A percentile compares a stretch with the other conserved stretches of the same genome.
phyloP scores from a whole-genome alignment of 2,329 filamentous ascomycete species.

The Lasiodiplodia sp. region DNA sequence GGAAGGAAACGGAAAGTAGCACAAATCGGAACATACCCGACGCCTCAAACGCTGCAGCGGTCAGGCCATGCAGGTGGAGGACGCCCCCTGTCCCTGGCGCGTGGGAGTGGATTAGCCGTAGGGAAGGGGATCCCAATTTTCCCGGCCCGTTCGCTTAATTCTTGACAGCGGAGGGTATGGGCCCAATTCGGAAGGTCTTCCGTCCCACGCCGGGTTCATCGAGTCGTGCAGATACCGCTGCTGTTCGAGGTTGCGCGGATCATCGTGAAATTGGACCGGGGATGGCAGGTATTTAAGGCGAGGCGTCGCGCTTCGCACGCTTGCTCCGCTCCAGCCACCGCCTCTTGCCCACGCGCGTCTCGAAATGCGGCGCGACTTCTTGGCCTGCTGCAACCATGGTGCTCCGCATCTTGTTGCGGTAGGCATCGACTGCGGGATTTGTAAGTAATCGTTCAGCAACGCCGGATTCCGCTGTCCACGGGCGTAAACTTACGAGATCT shows the following conservation, averaged over 20 bases:
- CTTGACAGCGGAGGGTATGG: conserved; percentile 23
- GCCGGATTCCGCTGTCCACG: not conserved
- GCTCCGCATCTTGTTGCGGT: conserved; percentile 87
- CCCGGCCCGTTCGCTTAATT: conserved; percentile 29
- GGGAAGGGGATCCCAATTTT: conserved; percentile 30
- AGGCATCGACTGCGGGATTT: conserved; percentile 77
- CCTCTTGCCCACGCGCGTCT: conserved; percentile 86
- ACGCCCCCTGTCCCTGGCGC: conserved; percentile 20
- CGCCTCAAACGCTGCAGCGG: conserved; percentile 17
- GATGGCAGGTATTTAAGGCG: conserved; percentile 33
- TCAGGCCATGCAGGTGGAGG: conserved; percentile 10
- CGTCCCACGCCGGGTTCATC: conserved; percentile 19
- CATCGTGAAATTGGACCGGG: conserved; percentile 27
- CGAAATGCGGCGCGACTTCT: conserved; percentile 85
- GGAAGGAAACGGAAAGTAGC: conserved; percentile 16
- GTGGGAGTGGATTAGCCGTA: conserved; percentile 24
- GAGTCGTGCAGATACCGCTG: conserved; percentile 27
- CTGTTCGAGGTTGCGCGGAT: conserved; percentile 26
- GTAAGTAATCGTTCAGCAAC: conserved; percentile 34
- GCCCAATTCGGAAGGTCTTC: conserved; percentile 22
- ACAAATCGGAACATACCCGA: conserved; percentile 28
- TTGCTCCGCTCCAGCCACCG: conserved; percentile 58
- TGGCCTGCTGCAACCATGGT: conserved; percentile 81
- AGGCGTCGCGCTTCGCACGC: conserved; percentile 48
- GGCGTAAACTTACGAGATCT: conserved; percentile 78